Base-by-base conservation (phyloP, 768 basidiomycete species). In the Hypholoma sublateritium region DNA sequence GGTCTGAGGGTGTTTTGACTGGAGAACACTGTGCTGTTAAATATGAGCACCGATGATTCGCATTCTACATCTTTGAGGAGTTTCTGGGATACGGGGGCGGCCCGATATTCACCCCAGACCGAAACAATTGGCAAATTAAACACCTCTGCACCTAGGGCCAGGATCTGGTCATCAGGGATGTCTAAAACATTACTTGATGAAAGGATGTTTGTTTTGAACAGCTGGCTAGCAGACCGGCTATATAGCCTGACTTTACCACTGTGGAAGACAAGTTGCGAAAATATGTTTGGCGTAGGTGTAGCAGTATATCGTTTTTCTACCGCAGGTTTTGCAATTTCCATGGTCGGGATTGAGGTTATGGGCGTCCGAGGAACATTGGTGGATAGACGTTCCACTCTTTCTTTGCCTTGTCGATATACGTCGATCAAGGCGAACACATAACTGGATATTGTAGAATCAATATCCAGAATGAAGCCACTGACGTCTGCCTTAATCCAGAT, bases 21-120 rank as follows among this genome's bases (percentile, higher is more conserved):
- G 0, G 90, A 87, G 66, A 95, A 91, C 19, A 98, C 82, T n/a
- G 91, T 89, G 64, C 84, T 82, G 69, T 93, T 94, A 77, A 97
- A 88, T 59, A 91, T 77, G 25, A 96, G 74, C 2, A 80, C 77
- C 1, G 89, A 86, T 0, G 86, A 80, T 57, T 82, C 81, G 5
- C 59, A 60, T 14, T 74, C 72, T 7, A 59, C 59, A 14, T 61
- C 62, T 21, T 64, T 65, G n/a, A 61, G 65, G 3, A 71, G 61
- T 58, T 77, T 79, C 35, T 76, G 72, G 12, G 71, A 69, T 8
- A 78, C 69, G 1, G 84, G 76, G 1, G 80, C 78, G 8, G 88
- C 82, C 25, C 85, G 84, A 69, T 90, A 95, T 69, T 94, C 92
- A 21, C 82, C 80, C 90, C 90, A 93, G 17, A 91, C 87, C 16